Evolutionary conservation across 805 yeast genomes (phyloP), one percentile per base, ranked within the genome.

Genomic region (Candida vartiovaarae): DNA sequence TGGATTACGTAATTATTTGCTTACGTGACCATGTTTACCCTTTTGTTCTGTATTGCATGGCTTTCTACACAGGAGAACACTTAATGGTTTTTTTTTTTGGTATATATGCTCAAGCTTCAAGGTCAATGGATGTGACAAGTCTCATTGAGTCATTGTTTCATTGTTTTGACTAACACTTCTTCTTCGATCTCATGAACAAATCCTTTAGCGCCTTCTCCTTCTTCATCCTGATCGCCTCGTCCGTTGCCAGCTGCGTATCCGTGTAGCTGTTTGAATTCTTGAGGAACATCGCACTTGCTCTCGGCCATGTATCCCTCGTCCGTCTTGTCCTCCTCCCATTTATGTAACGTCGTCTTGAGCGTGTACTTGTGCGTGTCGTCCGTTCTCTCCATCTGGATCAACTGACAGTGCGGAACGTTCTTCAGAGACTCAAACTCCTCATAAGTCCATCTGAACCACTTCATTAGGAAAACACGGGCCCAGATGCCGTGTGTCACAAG

Each of bases 401-500:
- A 81, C 50, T 82, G 79, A 56, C 96, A 91, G 60, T 90, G 93
- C 2, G 88, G 88, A 11, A 90, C 78, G 60, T 90, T 90, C 47
- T 82, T 75, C 49, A 90, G 71, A 38, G 82, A 73, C 63, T 90
- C 97, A 63, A 89, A 90, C 58, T 82, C 80, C 60, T 89, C 96
- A 57, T 84, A 91, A 2, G 84, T 74, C 96, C 97, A 90, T 45
- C 95, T 70, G 60, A 80, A 90, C 96, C 96, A 90, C 56, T 89
- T 85, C 89, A 89, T 88, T 36, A 90, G 63, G 55, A 90, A 90
- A 7, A 90, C 97, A 34, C 97, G 70, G 4, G 95, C 84, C 91
- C 95, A 88, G 11, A 90, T 86, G 8, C 97, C 97, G 61, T 90
- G 97, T 4, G 95, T 84, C 34, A 90, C 96, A 35, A 90, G 65